These are phyloP conservation scores for Xylariaceae sp. DNA, from an alignment of 2,329 filamentous ascomycete genomes.

Conservation along the genomic window DNA sequence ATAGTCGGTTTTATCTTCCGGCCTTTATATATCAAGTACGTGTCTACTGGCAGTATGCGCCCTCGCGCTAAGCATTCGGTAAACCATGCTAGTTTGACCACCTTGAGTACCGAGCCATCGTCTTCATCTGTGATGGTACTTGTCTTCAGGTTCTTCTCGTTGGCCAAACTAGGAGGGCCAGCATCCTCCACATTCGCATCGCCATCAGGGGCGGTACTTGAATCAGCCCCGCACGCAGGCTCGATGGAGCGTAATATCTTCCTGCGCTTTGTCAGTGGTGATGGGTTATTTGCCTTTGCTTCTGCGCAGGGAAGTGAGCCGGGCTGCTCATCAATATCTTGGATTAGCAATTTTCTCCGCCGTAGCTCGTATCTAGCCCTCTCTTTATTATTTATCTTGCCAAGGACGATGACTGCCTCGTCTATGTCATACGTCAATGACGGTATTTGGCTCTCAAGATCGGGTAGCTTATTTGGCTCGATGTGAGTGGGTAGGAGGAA, in stretches of 20 bases:
- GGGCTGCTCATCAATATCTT: conserved; percentile 44
- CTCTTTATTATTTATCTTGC: conserved; percentile 68
- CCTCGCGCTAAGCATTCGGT: conserved; percentile 52
- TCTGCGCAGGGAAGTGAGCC: conserved; percentile 2
- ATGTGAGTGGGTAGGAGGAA: conserved; percentile 76
- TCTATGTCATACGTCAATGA: conserved; percentile 70
- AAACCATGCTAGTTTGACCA: conserved; percentile 64
- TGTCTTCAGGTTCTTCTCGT: neutral
- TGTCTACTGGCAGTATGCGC: conserved; percentile 48
- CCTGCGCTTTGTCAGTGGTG: conserved; percentile 38
- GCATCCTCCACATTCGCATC: conserved; percentile 12
- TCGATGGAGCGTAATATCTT: conserved; percentile 40
- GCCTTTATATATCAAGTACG: conserved; percentile 60
- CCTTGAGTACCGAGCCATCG: conserved; percentile 44
- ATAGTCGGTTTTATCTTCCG: conserved; percentile 31
- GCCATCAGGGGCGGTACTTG: conserved; percentile 36
- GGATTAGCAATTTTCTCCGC: conserved; percentile 62
- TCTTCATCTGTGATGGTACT: neutral
- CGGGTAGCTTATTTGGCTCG: conserved; percentile 61
- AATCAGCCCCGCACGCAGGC: conserved; percentile 20
- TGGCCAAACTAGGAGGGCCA: neutral
- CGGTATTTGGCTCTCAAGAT: conserved; percentile 65
- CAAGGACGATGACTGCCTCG: conserved; percentile 75
- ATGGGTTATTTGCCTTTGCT: conserved; percentile 4
- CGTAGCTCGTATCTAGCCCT: conserved; percentile 80